Conservation (phyloP, 306 rosid species). For the Rosa persica region DNA sequence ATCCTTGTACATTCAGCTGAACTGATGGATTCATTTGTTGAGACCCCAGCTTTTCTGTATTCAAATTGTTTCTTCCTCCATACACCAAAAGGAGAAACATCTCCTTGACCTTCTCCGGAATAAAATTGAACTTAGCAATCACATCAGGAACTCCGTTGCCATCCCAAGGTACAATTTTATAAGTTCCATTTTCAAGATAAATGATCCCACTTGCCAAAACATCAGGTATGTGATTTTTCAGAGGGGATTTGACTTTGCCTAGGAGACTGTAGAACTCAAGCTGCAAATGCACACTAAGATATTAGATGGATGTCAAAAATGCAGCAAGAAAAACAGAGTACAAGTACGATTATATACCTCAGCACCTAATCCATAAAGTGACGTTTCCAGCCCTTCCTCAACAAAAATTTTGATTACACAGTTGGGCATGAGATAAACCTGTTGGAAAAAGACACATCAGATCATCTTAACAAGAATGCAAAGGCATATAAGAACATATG, state of each 20-base stretch:
- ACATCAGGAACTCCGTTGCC: constrained; percentile 68
- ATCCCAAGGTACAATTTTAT: constrained; percentile 71
- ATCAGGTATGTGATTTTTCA: constrained; percentile 66
- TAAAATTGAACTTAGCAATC: constrained; percentile 53
- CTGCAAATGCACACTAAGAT: constrained; percentile 46
- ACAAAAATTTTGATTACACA: constrained; percentile 73
- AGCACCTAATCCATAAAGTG: constrained; percentile 80
- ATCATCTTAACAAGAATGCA: constrained; percentile 19
- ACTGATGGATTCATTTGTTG: constrained; percentile 25
- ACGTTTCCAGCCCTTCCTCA: constrained; percentile 85
- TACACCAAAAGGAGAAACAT: constrained; percentile 63
- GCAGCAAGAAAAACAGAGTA: constrained; percentile 16
- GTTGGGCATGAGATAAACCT: constrained; percentile 79
- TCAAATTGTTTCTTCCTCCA: constrained; percentile 75
- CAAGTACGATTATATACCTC: constrained; percentile 48
- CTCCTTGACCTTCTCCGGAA: constrained; percentile 35
- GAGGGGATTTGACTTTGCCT: constrained; percentile 58
- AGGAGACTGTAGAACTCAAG: constrained; percentile 73
- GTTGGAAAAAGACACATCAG: constrained; percentile 31
- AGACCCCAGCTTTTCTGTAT: constrained; percentile 60
- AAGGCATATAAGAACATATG: constrained; percentile 4
- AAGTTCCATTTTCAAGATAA: constrained; percentile 67
- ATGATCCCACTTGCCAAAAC: constrained; percentile 72
- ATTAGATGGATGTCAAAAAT: constrained; percentile 34
- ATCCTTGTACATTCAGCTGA: constrained; percentile 42